Evolutionary conservation across 805 yeast genomes (phyloP), one percentile per base, ranked within the genome.

Genomic region (Myxozyma nipponensis): DNA sequence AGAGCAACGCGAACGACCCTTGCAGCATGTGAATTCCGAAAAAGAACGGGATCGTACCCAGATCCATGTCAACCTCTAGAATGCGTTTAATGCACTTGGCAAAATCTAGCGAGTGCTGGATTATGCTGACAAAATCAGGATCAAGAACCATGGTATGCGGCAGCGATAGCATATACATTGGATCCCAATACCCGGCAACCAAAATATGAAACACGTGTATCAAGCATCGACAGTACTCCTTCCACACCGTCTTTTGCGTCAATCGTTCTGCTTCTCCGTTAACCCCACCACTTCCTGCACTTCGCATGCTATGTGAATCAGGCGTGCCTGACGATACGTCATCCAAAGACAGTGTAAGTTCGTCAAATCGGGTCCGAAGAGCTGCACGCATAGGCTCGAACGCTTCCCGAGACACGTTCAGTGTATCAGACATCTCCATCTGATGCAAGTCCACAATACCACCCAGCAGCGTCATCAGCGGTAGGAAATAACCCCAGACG

Each of bases 401-500:
- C n/a, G 41, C 52, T 34, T 52, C 60, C 34, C 36, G 50, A 28
- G 42, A 45, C 41, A 39, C 55, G 3, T 47, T 50, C 22, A 56
- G 47, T 21, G 62, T 55, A 5, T 65, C 65, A 38, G 62, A 59
- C 49, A 63, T 59, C 30, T 57, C 58, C 2, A 54, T 49, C 39
- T 57, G 60, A 52, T 60, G 59, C 46, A 58, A 22, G 44, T 59
- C 55, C 4, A 48, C 61, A 9, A 67, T 56, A 23, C 62, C 62
- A 0, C 73, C 73, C 37, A 70, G 59, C 4, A 72, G 43, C 26
- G 64, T 61, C 54, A 66, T 62, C 15, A 66, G 43, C 2, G 74
- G 73, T 18, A 72, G 49, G 46, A 69, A 63, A 64, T 69, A 72
- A 0, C 75, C 76, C 62, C 65, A 71, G 2, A 70, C 56, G 2